phyloP scores from a whole-genome alignment of 2,329 filamentous ascomycete genomes.

The Colletotrichum orchidophilum region DNA sequence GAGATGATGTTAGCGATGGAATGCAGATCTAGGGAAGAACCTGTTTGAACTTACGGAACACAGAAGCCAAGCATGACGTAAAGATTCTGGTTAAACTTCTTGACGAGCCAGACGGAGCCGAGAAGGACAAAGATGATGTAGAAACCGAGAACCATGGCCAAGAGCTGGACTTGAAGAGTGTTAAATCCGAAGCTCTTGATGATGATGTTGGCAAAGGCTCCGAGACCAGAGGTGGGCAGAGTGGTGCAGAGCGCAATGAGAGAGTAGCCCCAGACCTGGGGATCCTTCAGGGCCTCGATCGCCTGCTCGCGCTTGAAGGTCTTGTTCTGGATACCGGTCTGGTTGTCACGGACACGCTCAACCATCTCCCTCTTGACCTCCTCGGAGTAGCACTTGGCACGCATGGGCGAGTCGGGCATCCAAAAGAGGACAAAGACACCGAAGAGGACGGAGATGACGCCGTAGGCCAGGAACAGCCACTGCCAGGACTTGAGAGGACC shows the following conservation, averaged over 20 bases:
- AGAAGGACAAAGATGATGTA: conserved; percentile 79
- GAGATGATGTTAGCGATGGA: background rate
- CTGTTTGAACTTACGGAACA: conserved; percentile 63
- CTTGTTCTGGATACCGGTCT: conserved; percentile 69
- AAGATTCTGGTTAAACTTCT: conserved; percentile 75
- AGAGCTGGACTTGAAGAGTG: conserved; percentile 73
- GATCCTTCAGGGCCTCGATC: conserved; percentile 66
- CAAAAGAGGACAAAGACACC: conserved; percentile 71
- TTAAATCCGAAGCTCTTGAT: conserved; percentile 75
- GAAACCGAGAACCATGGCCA: conserved; percentile 79
- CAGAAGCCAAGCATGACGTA: conserved; percentile 73
- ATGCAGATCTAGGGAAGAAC: background rate
- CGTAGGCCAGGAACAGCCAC: conserved; percentile 73
- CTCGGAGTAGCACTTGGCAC: conserved; percentile 74
- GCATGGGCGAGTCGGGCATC: conserved; percentile 77
- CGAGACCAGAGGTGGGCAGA: conserved; percentile 76
- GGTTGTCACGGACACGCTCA: conserved; percentile 67
- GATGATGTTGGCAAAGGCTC: conserved; percentile 79
- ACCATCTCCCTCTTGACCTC: conserved; percentile 72
- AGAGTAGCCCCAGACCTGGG: conserved; percentile 73
- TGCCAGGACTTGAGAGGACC: conserved; percentile 72
- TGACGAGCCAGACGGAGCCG: conserved; percentile 72
- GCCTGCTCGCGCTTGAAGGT: conserved; percentile 57
- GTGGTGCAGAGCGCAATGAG: conserved; percentile 77
- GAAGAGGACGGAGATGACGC: conserved; percentile 69